A percentile compares a stretch with the other conserved stretches of the same genome.
Evolutionary conservation across 306 rosid species (phyloP).

Genomic region (Biancaea sappan): DNA sequence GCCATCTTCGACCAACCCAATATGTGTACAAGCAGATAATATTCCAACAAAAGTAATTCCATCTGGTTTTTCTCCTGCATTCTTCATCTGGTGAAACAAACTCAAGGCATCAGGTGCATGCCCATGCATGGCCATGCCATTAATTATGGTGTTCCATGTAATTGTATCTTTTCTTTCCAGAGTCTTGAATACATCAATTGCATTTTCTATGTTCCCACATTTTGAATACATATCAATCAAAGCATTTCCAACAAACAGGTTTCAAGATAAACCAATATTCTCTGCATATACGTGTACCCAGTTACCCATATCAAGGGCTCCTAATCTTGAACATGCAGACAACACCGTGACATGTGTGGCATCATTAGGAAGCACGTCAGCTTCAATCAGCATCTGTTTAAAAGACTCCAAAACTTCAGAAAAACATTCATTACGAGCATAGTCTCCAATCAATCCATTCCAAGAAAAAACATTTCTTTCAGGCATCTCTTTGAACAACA

Average conservation of each 20-base stretch:
- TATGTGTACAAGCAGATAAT: slow-evolving; percentile 69
- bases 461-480: slow-evolving; percentile 77
- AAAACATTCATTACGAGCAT: slow-evolving; percentile 47
- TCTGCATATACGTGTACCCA: slow-evolving; percentile 56
- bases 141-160: slow-evolving; percentile 53
- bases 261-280: slow-evolving; percentile 51
- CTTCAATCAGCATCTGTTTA: slow-evolving; percentile 62
- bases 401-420: slow-evolving; percentile 54
- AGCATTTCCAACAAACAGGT: slow-evolving; percentile 64
- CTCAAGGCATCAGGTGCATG: slow-evolving; percentile 57
- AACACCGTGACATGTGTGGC: slow-evolving; percentile 62
- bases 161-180: slow-evolving; percentile 41
- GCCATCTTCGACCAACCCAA: slow-evolving; percentile 68
- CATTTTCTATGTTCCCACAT: slow-evolving; percentile 68
- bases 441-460: slow-evolving; percentile 75
- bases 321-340: slow-evolving; percentile 73
- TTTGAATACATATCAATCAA: slow-evolving; percentile 71
- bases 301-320: slow-evolving; percentile 82
- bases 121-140: slow-evolving; percentile 60
- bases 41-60: slow-evolving; percentile 62
- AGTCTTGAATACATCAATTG: slow-evolving; percentile 52
- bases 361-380: slow-evolving; percentile 63
- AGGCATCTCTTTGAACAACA: slow-evolving; percentile 67
- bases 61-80: slow-evolving; percentile 46
- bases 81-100: slow-evolving; percentile 65